phyloP scores from a whole-genome alignment of 352 stramenopile species.

The Chrysophaeum taylorii region DNA sequence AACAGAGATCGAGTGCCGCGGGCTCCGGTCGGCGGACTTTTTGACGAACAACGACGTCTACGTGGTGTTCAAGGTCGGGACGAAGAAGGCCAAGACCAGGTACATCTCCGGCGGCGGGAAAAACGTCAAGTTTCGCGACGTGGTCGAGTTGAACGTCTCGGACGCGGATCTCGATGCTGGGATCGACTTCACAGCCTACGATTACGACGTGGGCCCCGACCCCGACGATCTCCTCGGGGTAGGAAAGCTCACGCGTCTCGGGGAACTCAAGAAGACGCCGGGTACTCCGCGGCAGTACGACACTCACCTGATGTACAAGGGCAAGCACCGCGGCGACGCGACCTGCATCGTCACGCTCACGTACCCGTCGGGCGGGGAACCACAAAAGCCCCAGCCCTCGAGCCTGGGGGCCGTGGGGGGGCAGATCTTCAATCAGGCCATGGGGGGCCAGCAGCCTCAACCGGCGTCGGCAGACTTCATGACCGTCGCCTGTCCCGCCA shows the following conservation, averaged over 20 bases:
- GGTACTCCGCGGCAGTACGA: not conserved
- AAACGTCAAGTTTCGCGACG: not conserved
- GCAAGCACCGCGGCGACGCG: not conserved
- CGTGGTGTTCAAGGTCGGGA: too few species aligned
- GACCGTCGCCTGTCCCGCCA: not conserved
- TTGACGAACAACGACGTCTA: too few species aligned
- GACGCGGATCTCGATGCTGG: not conserved
- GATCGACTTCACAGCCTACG: not conserved
- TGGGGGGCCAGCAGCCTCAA: not conserved
- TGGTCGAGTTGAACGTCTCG: not conserved
- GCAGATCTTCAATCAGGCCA: not conserved
- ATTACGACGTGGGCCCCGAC: slow-evolving; percentile 7
- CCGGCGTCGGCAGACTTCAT: not conserved
- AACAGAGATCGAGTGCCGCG: not conserved
- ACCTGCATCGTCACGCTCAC: not conserved
- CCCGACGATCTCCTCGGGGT: slow-evolving; percentile 2
- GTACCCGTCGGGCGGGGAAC: not conserved
- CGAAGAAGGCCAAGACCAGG: too few species aligned
- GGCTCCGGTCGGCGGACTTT: not conserved
- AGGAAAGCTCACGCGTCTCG: not conserved
- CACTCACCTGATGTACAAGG: slow-evolving; percentile 2
- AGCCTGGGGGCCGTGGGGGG: not conserved
- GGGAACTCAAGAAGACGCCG: not conserved
- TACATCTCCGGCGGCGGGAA: not conserved
- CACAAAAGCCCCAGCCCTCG: not conserved